Evolutionary conservation across 306 rosid species (phyloP), one percentile per base, ranked within the genome.

Genomic region (Cicer pinnatifidum): DNA sequence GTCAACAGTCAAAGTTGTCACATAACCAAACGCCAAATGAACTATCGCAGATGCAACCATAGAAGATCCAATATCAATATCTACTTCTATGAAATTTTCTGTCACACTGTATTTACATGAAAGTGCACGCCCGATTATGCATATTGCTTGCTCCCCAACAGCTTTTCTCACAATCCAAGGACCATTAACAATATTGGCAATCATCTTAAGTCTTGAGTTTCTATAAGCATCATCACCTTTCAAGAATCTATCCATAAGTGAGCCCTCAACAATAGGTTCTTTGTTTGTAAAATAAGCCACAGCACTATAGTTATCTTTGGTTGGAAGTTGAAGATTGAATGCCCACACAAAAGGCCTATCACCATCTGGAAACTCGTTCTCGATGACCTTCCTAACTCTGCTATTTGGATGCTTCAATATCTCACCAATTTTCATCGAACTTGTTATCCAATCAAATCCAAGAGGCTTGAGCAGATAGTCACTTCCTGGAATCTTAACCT

Each of bases 101-200:
- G 81, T 76, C 64, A 78, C 62, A 35, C 83, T 39, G 64, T 82
- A 91, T 61, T 81, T 88, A 77, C 96, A 93, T 11, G 89, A 39
- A 72, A 93, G 89, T 51, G 90, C 76, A 23, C 80, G 93, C 74
- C 98, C 93, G n/a, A 93, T 88, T 65, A 90, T 58, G 79, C 97
- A 93, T 50, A 93, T 89, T 8, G 96, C 97, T 81, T 89, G 98
- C 85, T 93, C 97, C 43, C 97, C 97, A 68, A 93, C 90, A 5
- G 98, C 92, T 80, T 83, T 89, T 77, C 83, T 86, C 52, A 93
- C 97, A 72, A 93, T 89, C 98, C 97, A 93, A 46, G 98, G 98
- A 37, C 97, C 93, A 51, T 82, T 80, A 44, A 88, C 89, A 74
- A 91, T 77, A 76, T 91, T 88, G 40, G 96, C 93, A 72, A 93